Base-by-base conservation (phyloP, 2,329 filamentous ascomycete genomes). In the Hymenoscyphus linearis region DNA sequence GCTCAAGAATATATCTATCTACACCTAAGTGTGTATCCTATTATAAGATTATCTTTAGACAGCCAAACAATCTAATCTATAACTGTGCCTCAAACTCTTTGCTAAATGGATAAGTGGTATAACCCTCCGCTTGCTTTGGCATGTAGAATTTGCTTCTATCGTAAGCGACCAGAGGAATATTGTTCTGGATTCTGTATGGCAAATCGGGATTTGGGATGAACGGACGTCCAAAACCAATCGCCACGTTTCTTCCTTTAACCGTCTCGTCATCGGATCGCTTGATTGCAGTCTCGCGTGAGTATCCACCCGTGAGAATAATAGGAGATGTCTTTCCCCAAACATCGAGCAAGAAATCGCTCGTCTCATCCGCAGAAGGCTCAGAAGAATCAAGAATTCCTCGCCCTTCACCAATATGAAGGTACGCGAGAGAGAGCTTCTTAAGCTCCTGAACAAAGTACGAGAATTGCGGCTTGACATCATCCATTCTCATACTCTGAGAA, bases 401-500 rank as follows among this genome's bases (percentile, higher is more conserved):
- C 0, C 84, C 78, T 0, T 83, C 78, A 68, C 89, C 85, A 7
- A 89, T 74, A 69, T 88, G 85, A 1, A 88, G 70, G 68, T 85
- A 89, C 0, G 85, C 80, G 14, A 90, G 74, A 1, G 80, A 77
- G 1, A 86, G 70, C 27, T 75, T 72, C 58, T 78, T 80, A 12
- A 85, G 74, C 50, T 80, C 77, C 35, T 74, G 67, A 50, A 85
- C 77, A 7, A 88, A 69, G 67, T 89, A 77, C 0, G 75, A 75
- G 68, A 89, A 90, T 63, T 90, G 85, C 0, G 85, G 82, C 9
- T 83, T 68, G 0, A 86, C 85, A 52, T 90, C 78, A 0, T 72
- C 65, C 83, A 88, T 87, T 35, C 75, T 74, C 85, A 89, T 86
- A 35, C 79, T 80, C 62, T 89, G 84, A 74, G 85, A 89, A 0